Conservation (phyloP, 2,329 filamentous ascomycete species). For the Aspergillus awamori region DNA sequence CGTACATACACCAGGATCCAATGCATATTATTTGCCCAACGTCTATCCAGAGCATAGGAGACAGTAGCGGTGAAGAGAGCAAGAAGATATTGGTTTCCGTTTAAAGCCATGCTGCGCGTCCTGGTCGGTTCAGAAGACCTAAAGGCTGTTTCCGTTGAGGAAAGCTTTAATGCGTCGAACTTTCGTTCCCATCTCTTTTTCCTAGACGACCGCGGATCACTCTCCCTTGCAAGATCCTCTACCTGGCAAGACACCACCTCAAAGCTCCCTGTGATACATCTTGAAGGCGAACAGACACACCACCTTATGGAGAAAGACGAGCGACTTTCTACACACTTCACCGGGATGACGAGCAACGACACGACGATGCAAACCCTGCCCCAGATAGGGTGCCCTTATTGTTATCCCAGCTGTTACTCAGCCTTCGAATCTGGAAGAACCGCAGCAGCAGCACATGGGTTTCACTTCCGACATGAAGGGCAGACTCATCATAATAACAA, state of each 20-base stretch:
- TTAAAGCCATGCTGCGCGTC: constrained; percentile 26
- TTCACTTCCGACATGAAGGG: constrained; percentile 9
- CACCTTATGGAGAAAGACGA: constrained; percentile 10
- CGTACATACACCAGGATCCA: constrained; percentile 20
- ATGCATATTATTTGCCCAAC: constrained; percentile 13
- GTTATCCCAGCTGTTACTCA: constrained; percentile 14
- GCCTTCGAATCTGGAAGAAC: constrained; percentile 2
- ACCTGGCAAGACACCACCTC: constrained; percentile 3
- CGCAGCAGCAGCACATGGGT: not conserved
- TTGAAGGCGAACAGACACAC: not conserved
- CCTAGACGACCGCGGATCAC: not conserved
- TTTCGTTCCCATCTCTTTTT: constrained; percentile 1
- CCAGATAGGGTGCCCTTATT: constrained; percentile 3
- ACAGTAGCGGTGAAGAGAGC: constrained; percentile 32
- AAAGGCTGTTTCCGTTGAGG: constrained; percentile 13
- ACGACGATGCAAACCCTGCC: constrained; percentile 3
- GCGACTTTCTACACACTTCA: constrained; percentile 2
- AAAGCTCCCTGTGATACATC: not conserved
- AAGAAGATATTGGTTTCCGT: constrained; percentile 13
- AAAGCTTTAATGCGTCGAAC: constrained; percentile 9
- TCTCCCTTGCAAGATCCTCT: constrained; percentile 2
- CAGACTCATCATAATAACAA: constrained; percentile 3
- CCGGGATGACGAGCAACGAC: constrained; percentile 11
- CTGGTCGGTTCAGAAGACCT: constrained; percentile 16
- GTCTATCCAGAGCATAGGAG: constrained; percentile 13